phyloP scores from a whole-genome alignment of 1,139 yeast genomes.

The Taphrina confusa region DNA sequence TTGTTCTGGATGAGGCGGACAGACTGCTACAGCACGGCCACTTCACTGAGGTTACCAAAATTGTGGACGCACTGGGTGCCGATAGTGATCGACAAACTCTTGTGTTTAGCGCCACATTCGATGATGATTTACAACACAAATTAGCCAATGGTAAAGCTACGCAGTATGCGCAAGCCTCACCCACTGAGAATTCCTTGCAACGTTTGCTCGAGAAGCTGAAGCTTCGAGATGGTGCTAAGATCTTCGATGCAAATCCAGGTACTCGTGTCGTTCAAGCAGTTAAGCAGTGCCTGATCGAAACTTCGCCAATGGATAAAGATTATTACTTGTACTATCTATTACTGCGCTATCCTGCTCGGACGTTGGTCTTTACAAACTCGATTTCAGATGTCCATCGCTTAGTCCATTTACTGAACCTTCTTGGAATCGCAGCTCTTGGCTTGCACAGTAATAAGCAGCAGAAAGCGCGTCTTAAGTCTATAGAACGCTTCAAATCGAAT shows the following conservation, averaged over 20 bases:
- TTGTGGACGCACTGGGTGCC: conserved; percentile 56
- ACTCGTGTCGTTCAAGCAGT: conserved; percentile 74
- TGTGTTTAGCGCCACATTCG: conserved; percentile 93
- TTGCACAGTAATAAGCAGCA: conserved; percentile 95
- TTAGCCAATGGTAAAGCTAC: conserved; percentile 48
- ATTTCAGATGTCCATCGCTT: conserved; percentile 90
- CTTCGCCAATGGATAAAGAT: conserved; percentile 89
- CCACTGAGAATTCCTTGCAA: conserved; percentile 47
- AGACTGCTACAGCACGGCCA: conserved; percentile 93
- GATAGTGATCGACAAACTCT: conserved; percentile 77
- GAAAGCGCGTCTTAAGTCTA: conserved; percentile 80
- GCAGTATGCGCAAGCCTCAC: neutral
- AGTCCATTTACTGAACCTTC: conserved; percentile 69
- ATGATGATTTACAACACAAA: conserved; percentile 76
- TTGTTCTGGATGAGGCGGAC: conserved; percentile 97
- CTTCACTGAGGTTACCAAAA: conserved; percentile 86
- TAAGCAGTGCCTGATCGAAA: conserved; percentile 85
- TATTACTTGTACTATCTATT: conserved; percentile 84
- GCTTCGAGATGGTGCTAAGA: conserved; percentile 52
- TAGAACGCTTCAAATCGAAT: conserved; percentile 61
- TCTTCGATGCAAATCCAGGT: conserved; percentile 85
- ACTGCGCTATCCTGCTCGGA: conserved; percentile 81
- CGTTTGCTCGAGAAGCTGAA: conserved; percentile 47
- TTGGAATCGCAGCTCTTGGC: conserved; percentile 72
- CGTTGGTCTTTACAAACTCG: conserved; percentile 89